Percentiles rank a stretch among this genome's conserved stretches.
These are phyloP conservation scores for Candida sphagnicola DNA, from an alignment of 805 yeast species.

Conservation along the genomic window DNA sequence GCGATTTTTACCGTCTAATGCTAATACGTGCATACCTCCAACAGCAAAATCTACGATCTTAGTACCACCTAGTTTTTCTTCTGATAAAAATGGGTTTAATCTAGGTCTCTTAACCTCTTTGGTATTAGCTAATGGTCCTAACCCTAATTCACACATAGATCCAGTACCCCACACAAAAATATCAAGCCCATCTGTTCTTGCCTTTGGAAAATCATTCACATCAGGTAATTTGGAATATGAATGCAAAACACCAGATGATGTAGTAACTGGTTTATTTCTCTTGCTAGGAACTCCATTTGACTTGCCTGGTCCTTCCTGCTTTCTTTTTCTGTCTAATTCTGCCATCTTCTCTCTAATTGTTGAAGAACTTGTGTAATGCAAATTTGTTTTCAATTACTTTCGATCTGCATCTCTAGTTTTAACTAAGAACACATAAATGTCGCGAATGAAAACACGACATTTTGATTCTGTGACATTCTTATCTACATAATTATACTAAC, in stretches of 20 bases:
- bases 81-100: conserved; percentile 69
- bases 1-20: conserved; percentile 67
- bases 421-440: no score
- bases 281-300: conserved; percentile 20
- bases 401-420: not conserved
- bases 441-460: no score
- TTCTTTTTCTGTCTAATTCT: conserved; percentile 37
- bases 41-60: conserved; percentile 84
- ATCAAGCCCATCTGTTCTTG: conserved; percentile 53
- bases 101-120: conserved; percentile 96
- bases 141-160: conserved; percentile 93
- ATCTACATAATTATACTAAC: not conserved
- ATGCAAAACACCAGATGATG: conserved; percentile 43
- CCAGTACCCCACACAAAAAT: conserved; percentile 96
- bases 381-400: not conserved
- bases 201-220: conserved; percentile 36
- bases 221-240: conserved; percentile 46
- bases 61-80: conserved; percentile 43
- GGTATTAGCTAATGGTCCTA: conserved; percentile 91
- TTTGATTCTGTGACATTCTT: not conserved
- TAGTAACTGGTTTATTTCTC: conserved; percentile 18
- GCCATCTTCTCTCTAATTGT: conserved; percentile 29
- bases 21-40: conserved; percentile 95
- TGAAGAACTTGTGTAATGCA: not conserved
- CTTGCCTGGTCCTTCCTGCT: conserved; percentile 11